Percentiles rank a stretch among this genome's conserved stretches.
Evolutionary conservation across 2,329 filamentous ascomycete species (phyloP).

Genomic region (Zasmidium citrigriseum): DNA sequence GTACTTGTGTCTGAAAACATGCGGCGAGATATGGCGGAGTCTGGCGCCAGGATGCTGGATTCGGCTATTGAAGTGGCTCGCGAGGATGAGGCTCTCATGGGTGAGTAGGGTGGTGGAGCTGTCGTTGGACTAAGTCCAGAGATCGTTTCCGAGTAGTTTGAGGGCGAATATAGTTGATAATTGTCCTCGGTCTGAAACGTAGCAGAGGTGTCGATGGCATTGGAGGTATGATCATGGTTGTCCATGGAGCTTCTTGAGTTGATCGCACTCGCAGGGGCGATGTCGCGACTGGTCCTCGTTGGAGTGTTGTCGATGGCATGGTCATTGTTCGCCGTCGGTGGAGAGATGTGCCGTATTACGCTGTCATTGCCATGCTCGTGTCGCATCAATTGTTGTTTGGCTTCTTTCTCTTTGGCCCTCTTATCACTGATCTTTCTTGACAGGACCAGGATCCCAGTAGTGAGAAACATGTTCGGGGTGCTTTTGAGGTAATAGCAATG

Average conservation of each 20-base stretch:
- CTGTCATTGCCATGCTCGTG: conserved; percentile 1
- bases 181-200: not conserved
- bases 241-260: not conserved
- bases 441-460: conserved; percentile 4
- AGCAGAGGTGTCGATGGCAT: too few relatives aligned
- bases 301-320: too few relatives aligned
- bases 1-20: not conserved
- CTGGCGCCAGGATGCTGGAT: not conserved
- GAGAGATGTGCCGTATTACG: too few relatives aligned
- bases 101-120: not conserved
- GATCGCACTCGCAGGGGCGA: not conserved
- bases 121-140: not conserved
- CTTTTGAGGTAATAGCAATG: not conserved
- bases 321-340: too few relatives aligned
- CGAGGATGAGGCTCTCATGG: not conserved
- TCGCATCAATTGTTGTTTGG: not conserved
- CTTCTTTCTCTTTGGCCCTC: conserved; percentile 6
- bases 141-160: not conserved
- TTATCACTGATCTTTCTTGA: conserved; percentile 9
- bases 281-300: too few relatives aligned
- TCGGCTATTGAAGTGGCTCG: not conserved
- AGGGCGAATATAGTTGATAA: not conserved
- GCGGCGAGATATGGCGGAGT: not conserved
- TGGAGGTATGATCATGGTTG: too few relatives aligned
- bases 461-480: not conserved